These are phyloP conservation scores for Puya raimondii DNA, from an alignment of 176 grass and related monocot species.

Conservation along the genomic window DNA sequence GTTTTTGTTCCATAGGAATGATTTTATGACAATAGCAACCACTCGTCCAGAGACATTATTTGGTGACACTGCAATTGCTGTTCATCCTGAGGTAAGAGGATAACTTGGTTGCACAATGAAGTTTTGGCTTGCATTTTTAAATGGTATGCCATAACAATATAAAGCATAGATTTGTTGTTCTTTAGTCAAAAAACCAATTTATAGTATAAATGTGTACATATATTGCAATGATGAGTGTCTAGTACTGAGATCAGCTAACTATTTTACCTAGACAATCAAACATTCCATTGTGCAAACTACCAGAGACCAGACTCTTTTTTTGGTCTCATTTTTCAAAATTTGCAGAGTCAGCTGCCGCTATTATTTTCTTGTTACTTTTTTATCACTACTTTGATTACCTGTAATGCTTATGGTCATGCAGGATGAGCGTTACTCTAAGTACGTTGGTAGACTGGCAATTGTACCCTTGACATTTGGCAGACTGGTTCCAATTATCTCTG, in stretches of 20 bases:
- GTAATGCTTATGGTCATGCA: conserved; percentile 27
- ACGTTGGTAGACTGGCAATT: conserved; percentile 77
- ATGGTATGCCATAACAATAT: no score
- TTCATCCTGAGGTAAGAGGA: conserved; percentile 63
- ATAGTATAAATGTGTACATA: no score
- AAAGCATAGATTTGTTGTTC: background rate
- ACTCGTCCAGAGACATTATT: conserved; percentile 95
- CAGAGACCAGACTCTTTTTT: no score
- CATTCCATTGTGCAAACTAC: no score
- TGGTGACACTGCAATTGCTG: conserved; percentile 93
- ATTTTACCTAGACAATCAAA: no score
- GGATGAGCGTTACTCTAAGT: conserved; percentile 81
- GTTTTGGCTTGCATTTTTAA: background rate
- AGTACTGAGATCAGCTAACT: no score
- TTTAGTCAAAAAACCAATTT: background rate
- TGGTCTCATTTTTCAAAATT: conserved; percentile 1
- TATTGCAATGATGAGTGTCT: no score
- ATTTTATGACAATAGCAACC: conserved; percentile 94
- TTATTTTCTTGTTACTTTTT: background rate
- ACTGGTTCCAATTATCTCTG: conserved; percentile 92
- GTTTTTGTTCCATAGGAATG: conserved; percentile 40
- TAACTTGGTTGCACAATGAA: conserved; percentile 8
- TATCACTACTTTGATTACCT: background rate
- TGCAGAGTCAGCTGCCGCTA: background rate
- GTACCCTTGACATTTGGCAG: conserved; percentile 95